Conservation (phyloP, 805 yeast genomes). For the Candida nemodendra region DNA sequence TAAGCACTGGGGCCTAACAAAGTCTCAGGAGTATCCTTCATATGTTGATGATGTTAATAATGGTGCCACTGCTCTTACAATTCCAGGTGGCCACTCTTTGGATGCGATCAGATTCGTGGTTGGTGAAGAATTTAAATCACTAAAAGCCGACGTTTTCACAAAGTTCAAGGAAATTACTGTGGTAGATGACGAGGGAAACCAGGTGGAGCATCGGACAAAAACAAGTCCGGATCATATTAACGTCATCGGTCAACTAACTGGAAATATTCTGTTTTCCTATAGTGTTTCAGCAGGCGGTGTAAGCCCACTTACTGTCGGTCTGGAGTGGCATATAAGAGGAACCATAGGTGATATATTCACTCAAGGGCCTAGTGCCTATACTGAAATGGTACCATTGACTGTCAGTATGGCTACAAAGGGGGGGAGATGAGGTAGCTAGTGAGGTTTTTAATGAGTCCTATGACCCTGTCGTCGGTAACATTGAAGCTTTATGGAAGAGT, state of each 20-base stretch:
- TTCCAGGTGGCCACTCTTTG: conserved; percentile 7
- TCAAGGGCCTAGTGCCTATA: conserved; percentile 1
- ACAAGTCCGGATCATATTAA: not conserved
- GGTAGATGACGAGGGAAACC: not conserved
- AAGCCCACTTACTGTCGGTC: not conserved
- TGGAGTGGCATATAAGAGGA: conserved; percentile 1
- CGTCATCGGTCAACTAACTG: not conserved
- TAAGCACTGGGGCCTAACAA: not conserved
- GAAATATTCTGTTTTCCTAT: not conserved
- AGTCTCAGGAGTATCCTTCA: not conserved
- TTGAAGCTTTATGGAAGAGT: conserved; percentile 1
- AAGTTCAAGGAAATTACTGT: not conserved
- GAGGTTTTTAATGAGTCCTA: not conserved
- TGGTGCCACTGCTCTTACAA: conserved; percentile 7
- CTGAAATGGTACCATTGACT: not conserved
- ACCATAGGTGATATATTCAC: not conserved
- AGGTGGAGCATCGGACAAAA: too few species aligned
- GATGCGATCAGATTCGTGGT: conserved; percentile 4
- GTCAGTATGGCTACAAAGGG: not conserved
- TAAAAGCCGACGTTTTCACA: not conserved
- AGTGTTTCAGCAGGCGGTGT: not conserved
- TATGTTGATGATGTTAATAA: conserved; percentile 5
- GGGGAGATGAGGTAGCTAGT: not conserved
- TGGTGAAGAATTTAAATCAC: not conserved
- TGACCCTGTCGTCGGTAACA: conserved; percentile 1